Conservation (phyloP, 2,329 filamentous ascomycete genomes). For the Sarocladium strictum region DNA sequence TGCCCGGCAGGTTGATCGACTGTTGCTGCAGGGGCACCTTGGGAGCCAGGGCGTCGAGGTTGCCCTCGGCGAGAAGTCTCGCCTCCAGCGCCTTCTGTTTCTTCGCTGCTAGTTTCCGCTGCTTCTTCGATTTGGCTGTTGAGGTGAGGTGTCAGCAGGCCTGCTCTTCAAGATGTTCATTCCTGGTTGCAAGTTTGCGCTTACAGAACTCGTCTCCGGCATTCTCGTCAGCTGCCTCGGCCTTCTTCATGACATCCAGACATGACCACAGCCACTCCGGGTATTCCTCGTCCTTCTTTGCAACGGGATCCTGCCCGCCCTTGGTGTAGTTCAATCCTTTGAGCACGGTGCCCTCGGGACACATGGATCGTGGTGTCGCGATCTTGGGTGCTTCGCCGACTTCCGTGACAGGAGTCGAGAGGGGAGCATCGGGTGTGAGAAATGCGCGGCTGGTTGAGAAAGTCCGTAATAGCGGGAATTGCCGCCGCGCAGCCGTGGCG, state of each 20-base stretch:
- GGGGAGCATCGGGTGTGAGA: constrained; percentile 29
- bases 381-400: constrained; percentile 24
- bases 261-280: constrained; percentile 76
- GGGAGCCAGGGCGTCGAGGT: constrained; percentile 58
- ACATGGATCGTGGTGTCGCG: constrained; percentile 38
- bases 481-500: constrained; percentile 26
- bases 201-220: constrained; percentile 75
- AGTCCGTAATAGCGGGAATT: constrained; percentile 25
- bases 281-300: constrained; percentile 68
- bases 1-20: constrained; percentile 63
- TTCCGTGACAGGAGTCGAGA: constrained; percentile 28
- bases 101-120: constrained; percentile 66
- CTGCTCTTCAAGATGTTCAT: neutral
- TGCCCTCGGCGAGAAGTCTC: constrained; percentile 56
- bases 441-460: constrained; percentile 35
- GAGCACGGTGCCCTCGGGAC: constrained; percentile 63
- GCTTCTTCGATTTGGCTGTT: constrained; percentile 77
- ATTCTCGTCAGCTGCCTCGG: constrained; percentile 42
- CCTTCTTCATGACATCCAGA: constrained; percentile 55
- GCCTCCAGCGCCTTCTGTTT: constrained; percentile 50
- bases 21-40: constrained; percentile 74
- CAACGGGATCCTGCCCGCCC: constrained; percentile 65
- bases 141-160: neutral
- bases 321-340: constrained; percentile 75
- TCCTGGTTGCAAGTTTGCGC: constrained; percentile 26